phyloP scores from a whole-genome alignment of 768 basidiomycete genomes.

The Mycena epipterygia region DNA sequence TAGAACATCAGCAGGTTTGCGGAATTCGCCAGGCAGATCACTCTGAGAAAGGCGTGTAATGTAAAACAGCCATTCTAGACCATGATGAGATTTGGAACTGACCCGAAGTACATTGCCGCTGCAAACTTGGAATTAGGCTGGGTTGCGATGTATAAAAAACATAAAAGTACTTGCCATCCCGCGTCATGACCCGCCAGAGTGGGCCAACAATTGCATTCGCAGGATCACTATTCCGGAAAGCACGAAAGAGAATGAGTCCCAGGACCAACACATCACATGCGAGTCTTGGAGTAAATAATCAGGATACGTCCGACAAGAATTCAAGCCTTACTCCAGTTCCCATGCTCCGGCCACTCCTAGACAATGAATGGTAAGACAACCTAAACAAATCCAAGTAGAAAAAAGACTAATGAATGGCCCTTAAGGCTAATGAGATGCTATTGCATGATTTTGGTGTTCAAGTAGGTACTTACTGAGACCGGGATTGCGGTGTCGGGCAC shows the following conservation, averaged over 20 bases:
- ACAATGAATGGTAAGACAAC: background rate
- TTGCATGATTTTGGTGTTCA: too few species aligned
- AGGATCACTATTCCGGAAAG: background rate
- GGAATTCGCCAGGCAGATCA: background rate
- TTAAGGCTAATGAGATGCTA: background rate
- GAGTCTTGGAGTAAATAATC: background rate
- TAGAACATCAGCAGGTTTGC: constrained; percentile 6
- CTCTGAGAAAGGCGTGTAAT: background rate
- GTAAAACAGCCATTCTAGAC: too few species aligned
- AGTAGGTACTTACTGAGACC: background rate
- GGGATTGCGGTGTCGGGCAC: background rate
- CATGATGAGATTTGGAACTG: background rate
- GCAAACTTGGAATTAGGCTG: background rate
- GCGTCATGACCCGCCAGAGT: constrained; percentile 6
- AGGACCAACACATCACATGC: background rate
- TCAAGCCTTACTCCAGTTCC: background rate
- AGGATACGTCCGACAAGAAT: background rate
- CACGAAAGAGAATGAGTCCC: background rate
- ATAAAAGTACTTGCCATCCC: background rate
- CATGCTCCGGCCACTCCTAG: background rate
- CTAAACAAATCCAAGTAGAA: background rate
- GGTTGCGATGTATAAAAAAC: too few species aligned
- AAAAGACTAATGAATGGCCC: background rate
- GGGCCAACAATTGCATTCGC: background rate
- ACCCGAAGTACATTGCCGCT: constrained; percentile 4